phyloP scores from a whole-genome alignment of 495 filamentous ascomycete genomes.

The Penicillium paradoxum region DNA sequence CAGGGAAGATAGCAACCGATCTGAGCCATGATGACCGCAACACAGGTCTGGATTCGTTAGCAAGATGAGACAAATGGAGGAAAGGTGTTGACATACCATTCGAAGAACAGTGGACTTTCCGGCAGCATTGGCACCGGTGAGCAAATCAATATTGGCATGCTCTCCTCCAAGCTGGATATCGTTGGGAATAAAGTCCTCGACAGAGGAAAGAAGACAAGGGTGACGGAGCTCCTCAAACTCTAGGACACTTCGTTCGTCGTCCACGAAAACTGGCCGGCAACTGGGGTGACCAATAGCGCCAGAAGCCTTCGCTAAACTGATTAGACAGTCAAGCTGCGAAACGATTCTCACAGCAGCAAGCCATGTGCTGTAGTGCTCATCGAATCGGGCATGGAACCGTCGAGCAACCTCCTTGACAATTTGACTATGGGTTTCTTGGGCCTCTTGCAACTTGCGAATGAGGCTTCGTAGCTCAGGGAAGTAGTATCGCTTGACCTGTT shows the following conservation, averaged over 20 bases:
- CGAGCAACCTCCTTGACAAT: constrained; percentile 82
- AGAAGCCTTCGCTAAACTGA: constrained; percentile 87
- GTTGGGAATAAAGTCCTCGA: constrained; percentile 96
- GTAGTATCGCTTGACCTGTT: constrained; percentile 91
- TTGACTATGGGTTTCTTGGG: constrained; percentile 90
- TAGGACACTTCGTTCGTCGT: constrained; percentile 76
- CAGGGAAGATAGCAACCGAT: constrained; percentile 92
- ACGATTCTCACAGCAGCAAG: constrained; percentile 79
- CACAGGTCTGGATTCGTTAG: constrained; percentile 61
- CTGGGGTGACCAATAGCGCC: constrained; percentile 74
- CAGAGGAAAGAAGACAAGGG: constrained; percentile 84
- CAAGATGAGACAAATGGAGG: background rate
- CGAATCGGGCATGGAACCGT: constrained; percentile 82
- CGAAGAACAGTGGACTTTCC: constrained; percentile 97
- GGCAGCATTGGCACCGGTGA: constrained; percentile 95
- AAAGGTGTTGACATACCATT: constrained; percentile 60
- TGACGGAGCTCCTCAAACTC: constrained; percentile 92
- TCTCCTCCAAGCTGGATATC: constrained; percentile 83
- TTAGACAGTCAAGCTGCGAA: constrained; percentile 90
- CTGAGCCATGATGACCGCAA: constrained; percentile 98
- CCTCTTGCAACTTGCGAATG: constrained; percentile 83
- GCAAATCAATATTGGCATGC: constrained; percentile 75
- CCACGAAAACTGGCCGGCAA: constrained; percentile 82
- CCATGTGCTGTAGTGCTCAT: constrained; percentile 83
- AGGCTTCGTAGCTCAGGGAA: constrained; percentile 74